A percentile compares a stretch with the other conserved stretches of the same genome.
phyloP scores from a whole-genome alignment of 148 eudicot genomes.

The Heliosperma pusillum region DNA sequence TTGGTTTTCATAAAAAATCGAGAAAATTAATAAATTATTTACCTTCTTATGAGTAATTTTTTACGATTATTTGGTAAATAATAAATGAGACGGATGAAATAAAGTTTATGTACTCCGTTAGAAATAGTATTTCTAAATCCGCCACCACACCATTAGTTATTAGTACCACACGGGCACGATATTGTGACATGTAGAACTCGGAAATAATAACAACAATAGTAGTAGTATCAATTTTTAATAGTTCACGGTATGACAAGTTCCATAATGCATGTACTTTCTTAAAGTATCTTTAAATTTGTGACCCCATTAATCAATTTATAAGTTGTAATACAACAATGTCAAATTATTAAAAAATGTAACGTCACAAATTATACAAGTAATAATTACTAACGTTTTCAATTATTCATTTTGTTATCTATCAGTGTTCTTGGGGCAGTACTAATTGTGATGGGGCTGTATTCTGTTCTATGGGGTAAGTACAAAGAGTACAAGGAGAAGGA shows the following conservation, averaged over 20 bases:
- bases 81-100: too few relatives aligned
- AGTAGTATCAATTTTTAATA: neutral
- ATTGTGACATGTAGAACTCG: slow-evolving; percentile 2
- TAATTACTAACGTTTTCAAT: slow-evolving; percentile 7
- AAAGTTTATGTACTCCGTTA: too few relatives aligned
- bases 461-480: slow-evolving; percentile 92
- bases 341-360: too few relatives aligned
- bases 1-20: too few relatives aligned
- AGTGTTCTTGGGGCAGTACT: slow-evolving; percentile 65
- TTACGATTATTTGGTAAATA: too few relatives aligned
- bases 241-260: neutral
- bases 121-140: too few relatives aligned
- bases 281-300: slow-evolving; percentile 32
- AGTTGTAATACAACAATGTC: neutral
- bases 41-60: too few relatives aligned
- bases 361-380: neutral
- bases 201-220: neutral
- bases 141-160: too few relatives aligned
- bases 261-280: slow-evolving; percentile 12
- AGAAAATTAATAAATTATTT: too few relatives aligned
- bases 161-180: neutral
- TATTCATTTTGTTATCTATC: neutral
- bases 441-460: slow-evolving; percentile 70
- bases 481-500: slow-evolving; percentile 65
- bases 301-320: slow-evolving; percentile 4